Percentiles rank a stretch among this genome's conserved stretches.
These are phyloP conservation scores for Saturnispora halmiae DNA, from an alignment of 805 yeast species.

Conservation along the genomic window DNA sequence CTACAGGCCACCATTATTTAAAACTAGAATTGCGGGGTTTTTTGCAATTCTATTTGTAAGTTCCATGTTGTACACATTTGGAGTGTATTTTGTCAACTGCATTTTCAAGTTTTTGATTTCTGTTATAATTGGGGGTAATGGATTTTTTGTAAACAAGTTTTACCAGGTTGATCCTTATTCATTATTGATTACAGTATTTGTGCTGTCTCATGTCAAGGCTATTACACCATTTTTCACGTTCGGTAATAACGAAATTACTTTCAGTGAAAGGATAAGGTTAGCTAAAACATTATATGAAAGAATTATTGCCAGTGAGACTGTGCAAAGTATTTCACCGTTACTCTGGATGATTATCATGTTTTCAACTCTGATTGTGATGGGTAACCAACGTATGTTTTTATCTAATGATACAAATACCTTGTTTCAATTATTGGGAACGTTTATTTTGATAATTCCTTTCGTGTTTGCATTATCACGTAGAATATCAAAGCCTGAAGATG, in stretches of 20 bases:
- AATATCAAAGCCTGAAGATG: background rate
- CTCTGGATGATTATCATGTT: slow-evolving; percentile 1
- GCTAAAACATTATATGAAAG: background rate
- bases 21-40: slow-evolving; percentile 44
- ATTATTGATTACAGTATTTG: slow-evolving; percentile 4
- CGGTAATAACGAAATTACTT: no score
- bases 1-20: slow-evolving; percentile 77
- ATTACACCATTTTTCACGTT: background rate
- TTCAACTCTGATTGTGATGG: slow-evolving; percentile 2
- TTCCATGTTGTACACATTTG: slow-evolving; percentile 30
- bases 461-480: slow-evolving; percentile 4
- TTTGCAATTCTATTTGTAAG: slow-evolving; percentile 38
- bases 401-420: no score
- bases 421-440: no score
- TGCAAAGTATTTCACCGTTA: background rate
- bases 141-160: slow-evolving; percentile 5
- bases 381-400: no score
- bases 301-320: background rate
- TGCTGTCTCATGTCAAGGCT: slow-evolving; percentile 1
- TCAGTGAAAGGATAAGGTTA: background rate
- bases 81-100: slow-evolving; percentile 17
- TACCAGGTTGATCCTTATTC: slow-evolving; percentile 11
- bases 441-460: slow-evolving; percentile 1
- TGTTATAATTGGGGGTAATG: background rate
- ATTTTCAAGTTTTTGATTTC: slow-evolving; percentile 13